phyloP scores from a whole-genome alignment of 345 rosid species.

The Eucalyptus viminalis region DNA sequence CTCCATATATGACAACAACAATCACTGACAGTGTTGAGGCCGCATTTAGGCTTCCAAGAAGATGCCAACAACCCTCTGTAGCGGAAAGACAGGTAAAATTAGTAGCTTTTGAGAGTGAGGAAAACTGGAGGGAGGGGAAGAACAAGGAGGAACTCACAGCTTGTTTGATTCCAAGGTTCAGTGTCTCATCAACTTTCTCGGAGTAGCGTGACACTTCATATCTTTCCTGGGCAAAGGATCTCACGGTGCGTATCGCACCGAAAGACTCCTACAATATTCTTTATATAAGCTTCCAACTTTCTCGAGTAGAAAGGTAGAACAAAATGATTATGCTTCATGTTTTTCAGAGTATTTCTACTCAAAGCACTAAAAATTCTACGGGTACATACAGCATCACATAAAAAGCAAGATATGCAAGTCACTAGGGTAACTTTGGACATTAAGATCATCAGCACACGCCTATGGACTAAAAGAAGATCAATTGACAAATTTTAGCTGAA shows the following conservation, averaged over 20 bases:
- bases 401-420: background rate
- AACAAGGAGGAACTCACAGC: constrained; percentile 43
- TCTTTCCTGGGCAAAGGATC: constrained; percentile 88
- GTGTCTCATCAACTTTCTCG: constrained; percentile 76
- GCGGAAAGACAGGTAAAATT: background rate
- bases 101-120: background rate
- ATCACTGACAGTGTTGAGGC: constrained; percentile 81
- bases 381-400: background rate
- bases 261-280: constrained; percentile 65
- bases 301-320: background rate
- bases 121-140: background rate
- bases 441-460: background rate
- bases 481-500: background rate
- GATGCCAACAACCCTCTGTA: constrained; percentile 50
- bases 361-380: background rate
- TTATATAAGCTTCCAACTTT: background rate
- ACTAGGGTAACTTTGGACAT: background rate
- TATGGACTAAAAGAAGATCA: background rate
- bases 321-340: background rate
- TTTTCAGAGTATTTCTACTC: background rate
- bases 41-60: constrained; percentile 88
- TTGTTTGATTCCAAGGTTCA: constrained; percentile 76
- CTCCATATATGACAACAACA: constrained; percentile 79
- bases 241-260: constrained; percentile 89
- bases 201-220: constrained; percentile 59